Conservation (phyloP, 164 flowering plant species). For the Macadamia integrifolia region DNA sequence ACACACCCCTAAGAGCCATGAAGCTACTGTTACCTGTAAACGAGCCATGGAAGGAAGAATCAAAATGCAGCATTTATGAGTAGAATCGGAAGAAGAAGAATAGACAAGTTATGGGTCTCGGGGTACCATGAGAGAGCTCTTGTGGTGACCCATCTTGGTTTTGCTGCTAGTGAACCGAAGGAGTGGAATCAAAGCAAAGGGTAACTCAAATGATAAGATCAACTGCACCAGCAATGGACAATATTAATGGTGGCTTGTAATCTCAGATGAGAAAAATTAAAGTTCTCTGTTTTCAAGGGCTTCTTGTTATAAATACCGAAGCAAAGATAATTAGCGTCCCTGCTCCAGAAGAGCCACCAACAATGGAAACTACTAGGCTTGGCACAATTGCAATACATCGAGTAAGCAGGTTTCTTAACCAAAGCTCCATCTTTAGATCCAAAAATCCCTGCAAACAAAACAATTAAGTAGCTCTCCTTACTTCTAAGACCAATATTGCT, state of each 20-base stretch:
- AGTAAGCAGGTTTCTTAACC: conserved; percentile 27
- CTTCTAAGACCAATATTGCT: no score
- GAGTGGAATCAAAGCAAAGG: conserved; percentile 8
- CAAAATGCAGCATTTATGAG: no score
- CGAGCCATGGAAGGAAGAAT: no score
- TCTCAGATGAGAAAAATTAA: no score
- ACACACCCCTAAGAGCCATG: neutral
- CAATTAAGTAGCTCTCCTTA: neutral
- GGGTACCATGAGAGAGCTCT: neutral
- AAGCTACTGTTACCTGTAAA: neutral
- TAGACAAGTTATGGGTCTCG: neutral
- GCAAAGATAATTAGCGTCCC: conserved; percentile 26
- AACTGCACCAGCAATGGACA: conserved; percentile 1
- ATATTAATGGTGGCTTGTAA: no score
- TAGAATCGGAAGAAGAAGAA: no score
- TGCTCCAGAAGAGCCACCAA: conserved; percentile 25
- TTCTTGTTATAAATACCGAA: conserved; percentile 4
- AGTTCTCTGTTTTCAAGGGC: neutral
- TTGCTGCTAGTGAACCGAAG: neutral
- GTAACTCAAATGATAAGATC: conserved; percentile 11
- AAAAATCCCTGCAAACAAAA: conserved; percentile 20
- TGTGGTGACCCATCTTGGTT: neutral
- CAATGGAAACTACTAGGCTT: conserved; percentile 22
- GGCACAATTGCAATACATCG: conserved; percentile 27
- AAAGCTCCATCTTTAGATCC: conserved; percentile 24